Percentiles rank a stretch among this genome's conserved stretches.
phyloP scores from a whole-genome alignment of 208 protist species.

The Trypanosoma cruzi region DNA sequence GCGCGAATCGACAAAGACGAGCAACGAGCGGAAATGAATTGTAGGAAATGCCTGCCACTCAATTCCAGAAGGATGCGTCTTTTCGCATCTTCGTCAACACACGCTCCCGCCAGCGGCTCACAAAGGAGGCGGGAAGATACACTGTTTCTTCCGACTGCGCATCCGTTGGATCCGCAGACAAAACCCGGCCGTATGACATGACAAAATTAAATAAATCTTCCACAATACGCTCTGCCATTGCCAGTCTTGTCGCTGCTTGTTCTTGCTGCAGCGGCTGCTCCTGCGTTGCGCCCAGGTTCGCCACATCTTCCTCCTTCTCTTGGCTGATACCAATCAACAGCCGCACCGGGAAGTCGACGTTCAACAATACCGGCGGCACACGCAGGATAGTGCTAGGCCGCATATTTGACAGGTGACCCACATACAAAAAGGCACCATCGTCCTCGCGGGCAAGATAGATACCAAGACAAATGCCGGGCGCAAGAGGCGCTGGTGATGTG shows the following conservation, averaged over 20 bases:
- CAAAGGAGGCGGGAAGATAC: slow-evolving; percentile 65
- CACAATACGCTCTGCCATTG: slow-evolving; percentile 67
- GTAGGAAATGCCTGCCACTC: not conserved
- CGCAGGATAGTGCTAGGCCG: slow-evolving; percentile 58
- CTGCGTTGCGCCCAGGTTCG: slow-evolving; percentile 51
- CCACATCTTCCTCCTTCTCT: slow-evolving; percentile 51
- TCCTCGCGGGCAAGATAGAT: slow-evolving; percentile 67
- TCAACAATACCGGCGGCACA: slow-evolving; percentile 43
- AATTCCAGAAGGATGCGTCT: slow-evolving; percentile 59
- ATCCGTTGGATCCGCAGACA: slow-evolving; percentile 9
- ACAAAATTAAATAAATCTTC: slow-evolving; percentile 80
- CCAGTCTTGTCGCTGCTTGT: slow-evolving; percentile 54
- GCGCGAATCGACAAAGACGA: not conserved
- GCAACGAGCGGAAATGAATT: not conserved
- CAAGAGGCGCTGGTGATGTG: slow-evolving; percentile 45
- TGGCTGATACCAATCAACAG: slow-evolving; percentile 67
- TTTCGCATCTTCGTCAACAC: slow-evolving; percentile 59
- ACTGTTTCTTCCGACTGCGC: slow-evolving; percentile 55
- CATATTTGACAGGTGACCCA: slow-evolving; percentile 62
- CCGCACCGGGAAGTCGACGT: slow-evolving; percentile 29
- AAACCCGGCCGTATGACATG: slow-evolving; percentile 47
- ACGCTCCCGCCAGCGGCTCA: slow-evolving; percentile 42
- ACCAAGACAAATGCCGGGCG: slow-evolving; percentile 41
- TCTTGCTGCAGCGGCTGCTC: slow-evolving; percentile 47
- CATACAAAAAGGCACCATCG: slow-evolving; percentile 57